These are phyloP conservation scores for Aspergillus aculeatus DNA, from an alignment of 2,329 filamentous ascomycete species.

Conservation along the genomic window DNA sequence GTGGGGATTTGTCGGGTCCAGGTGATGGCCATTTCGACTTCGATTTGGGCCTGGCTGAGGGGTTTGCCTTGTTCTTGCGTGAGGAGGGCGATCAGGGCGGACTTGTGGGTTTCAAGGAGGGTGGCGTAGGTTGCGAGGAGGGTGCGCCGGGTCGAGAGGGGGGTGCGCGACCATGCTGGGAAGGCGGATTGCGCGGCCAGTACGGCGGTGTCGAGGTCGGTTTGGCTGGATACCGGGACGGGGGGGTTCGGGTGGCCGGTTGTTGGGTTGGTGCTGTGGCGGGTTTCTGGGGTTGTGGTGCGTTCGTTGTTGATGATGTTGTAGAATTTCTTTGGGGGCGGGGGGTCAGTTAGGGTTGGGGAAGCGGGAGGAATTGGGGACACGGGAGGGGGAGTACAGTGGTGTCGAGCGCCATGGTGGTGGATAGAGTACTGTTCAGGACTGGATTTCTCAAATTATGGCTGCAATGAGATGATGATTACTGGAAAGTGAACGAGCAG, in stretches of 20 bases:
- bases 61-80: conserved; percentile 47
- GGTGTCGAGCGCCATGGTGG: conserved; percentile 17
- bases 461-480: no score
- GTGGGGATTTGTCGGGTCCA: conserved; percentile 24
- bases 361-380: neutral
- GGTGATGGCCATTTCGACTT: conserved; percentile 26
- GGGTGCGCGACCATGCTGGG: conserved; percentile 46
- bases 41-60: conserved; percentile 25
- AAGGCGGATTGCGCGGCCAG: conserved; percentile 49
- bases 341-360: neutral
- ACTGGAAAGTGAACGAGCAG: no score
- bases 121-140: conserved; percentile 35
- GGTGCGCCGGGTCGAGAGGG: conserved; percentile 34
- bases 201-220: conserved; percentile 54
- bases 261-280: conserved; percentile 53
- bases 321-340: conserved; percentile 41
- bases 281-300: conserved; percentile 44
- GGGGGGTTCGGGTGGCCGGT: conserved; percentile 51
- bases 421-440: neutral
- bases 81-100: conserved; percentile 38
- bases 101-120: conserved; percentile 35
- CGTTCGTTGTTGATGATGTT: conserved; percentile 55
- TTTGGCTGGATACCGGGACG: conserved; percentile 50
- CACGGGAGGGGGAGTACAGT: neutral
- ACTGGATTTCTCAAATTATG: no score